Evolutionary conservation across 805 yeast species (phyloP), one percentile per base, ranked within the genome.

Genomic region (Starmera dryadoides): DNA sequence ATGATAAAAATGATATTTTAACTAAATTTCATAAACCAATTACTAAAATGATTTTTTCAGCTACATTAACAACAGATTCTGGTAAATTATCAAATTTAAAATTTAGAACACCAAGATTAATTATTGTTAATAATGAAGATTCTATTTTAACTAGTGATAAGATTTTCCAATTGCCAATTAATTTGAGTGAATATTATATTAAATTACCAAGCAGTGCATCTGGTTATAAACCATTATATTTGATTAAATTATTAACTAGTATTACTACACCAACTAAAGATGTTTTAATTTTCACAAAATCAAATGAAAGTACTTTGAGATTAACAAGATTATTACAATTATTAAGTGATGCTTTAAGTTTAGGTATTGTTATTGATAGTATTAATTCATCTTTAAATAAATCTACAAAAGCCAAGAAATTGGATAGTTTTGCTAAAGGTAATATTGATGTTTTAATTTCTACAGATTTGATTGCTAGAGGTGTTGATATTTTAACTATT

Each of bases 401-500:
- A 40, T 60, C 64, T 10, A 68, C 73, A 22, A 74, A 93, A 34
- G 62, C 68, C 35, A 73, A 74, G 47, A 64, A 80, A 1, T 65
- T 93, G 39, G 68, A 73, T 31, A 69, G 69, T 6, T 89, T 93
- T 53, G 66, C 75, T 12, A 51, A 56, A 2, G 79, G 78, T 15
- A 66, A 71, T 2, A 63, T 77, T 35, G 64, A 69, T 33, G 54
- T 87, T 29, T 66, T 75, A 58, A 80, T 74, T 43, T 88, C 86
- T 20, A 93, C 98, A 0, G 99, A 93, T 63, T 69, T 93, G 50
- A 83, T 93, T 59, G 85, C 97, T n/a, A 79, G 99, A 63, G 99
- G 99, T 65, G 75, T 93, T 36, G 96, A 91, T 62, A 71, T 93
- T 34, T 62, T 71, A 14, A 69, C 77, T 4, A 75, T 93, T 36